Conservation (phyloP, 768 basidiomycete species). For the Epithele typhae region DNA sequence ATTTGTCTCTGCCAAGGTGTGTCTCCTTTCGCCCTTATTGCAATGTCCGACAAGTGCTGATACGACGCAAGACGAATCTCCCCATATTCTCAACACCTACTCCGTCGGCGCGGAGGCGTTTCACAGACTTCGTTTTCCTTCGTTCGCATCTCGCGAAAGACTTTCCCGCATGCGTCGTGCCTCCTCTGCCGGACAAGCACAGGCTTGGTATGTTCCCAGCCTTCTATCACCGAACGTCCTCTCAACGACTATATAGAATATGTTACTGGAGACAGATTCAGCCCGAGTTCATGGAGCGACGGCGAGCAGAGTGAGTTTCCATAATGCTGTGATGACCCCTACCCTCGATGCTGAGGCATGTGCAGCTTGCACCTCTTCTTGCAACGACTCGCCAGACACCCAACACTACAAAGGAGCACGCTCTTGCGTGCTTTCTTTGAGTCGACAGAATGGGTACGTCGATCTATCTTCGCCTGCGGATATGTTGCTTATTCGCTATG, state of each 20-base stretch:
- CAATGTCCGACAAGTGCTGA: neutral
- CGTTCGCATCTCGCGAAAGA: constrained; percentile 83
- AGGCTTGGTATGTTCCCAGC: constrained; percentile 66
- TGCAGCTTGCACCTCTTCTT: constrained; percentile 87
- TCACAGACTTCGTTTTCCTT: constrained; percentile 96
- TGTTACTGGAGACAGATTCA: constrained; percentile 95
- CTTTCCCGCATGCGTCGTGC: constrained; percentile 98
- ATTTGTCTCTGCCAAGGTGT: constrained; percentile 87
- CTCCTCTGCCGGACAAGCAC: constrained; percentile 95
- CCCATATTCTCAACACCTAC: constrained; percentile 75
- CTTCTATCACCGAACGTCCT: neutral
- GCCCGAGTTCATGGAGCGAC: constrained; percentile 93
- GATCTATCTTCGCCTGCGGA: neutral
- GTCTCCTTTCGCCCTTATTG: constrained; percentile 13
- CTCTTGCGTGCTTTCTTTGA: constrained; percentile 93
- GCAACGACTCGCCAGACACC: constrained; percentile 87
- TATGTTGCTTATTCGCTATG: constrained; percentile 5
- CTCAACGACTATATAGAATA: constrained; percentile 77
- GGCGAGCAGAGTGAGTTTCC: constrained; percentile 72
- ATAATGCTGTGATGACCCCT: constrained; percentile 2
- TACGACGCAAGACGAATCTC: constrained; percentile 70
- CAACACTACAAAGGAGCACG: constrained; percentile 86
- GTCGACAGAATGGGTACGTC: constrained; percentile 94
- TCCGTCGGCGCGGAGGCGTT: constrained; percentile 80
- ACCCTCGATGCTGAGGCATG: constrained; percentile 5